These are phyloP conservation scores for Skeletonema marinoi DNA, from an alignment of 108 stramenopile species.

Conservation along the genomic window DNA sequence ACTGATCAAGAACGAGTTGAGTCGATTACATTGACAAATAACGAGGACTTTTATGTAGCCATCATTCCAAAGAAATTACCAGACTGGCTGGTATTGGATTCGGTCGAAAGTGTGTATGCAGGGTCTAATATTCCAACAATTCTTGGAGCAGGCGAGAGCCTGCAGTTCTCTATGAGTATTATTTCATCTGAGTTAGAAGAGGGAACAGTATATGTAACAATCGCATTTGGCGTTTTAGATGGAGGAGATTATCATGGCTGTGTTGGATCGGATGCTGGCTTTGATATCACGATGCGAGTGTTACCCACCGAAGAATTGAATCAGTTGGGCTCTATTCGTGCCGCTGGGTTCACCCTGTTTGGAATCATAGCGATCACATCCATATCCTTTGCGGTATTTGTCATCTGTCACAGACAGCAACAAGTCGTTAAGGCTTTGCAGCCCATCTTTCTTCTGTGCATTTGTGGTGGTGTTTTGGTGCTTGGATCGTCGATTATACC, in stretches of 20 bases:
- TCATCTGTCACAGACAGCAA: slow-evolving; percentile 1
- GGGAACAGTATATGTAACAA: slow-evolving; percentile 8
- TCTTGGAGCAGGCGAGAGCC: slow-evolving; percentile 14
- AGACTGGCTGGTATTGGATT: slow-evolving; percentile 8
- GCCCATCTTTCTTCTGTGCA: slow-evolving; percentile 26
- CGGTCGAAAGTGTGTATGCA: background rate
- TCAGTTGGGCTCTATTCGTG: slow-evolving; percentile 13
- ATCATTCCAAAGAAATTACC: slow-evolving; percentile 18
- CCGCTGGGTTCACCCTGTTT: slow-evolving; percentile 9
- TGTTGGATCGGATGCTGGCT: slow-evolving; percentile 20
- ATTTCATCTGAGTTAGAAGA: slow-evolving; percentile 2
- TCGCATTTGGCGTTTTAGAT: slow-evolving; percentile 21
- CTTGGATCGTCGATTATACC: slow-evolving; percentile 33
- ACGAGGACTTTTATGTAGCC: slow-evolving; percentile 7
- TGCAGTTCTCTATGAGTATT: background rate
- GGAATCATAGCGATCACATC: slow-evolving; percentile 26
- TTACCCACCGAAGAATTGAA: slow-evolving; percentile 11
- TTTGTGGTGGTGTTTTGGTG: slow-evolving; percentile 27
- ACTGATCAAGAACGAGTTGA: slow-evolving; percentile 1
- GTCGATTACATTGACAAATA: slow-evolving; percentile 4
- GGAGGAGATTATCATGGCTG: slow-evolving; percentile 29
- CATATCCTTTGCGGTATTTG: slow-evolving; percentile 15
- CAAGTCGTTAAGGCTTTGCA: slow-evolving; percentile 36
- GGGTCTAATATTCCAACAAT: slow-evolving; percentile 2
- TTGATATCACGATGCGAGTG: slow-evolving; percentile 24